phyloP scores from a whole-genome alignment of 148 eudicot genomes.

The Diospyros lotus region DNA sequence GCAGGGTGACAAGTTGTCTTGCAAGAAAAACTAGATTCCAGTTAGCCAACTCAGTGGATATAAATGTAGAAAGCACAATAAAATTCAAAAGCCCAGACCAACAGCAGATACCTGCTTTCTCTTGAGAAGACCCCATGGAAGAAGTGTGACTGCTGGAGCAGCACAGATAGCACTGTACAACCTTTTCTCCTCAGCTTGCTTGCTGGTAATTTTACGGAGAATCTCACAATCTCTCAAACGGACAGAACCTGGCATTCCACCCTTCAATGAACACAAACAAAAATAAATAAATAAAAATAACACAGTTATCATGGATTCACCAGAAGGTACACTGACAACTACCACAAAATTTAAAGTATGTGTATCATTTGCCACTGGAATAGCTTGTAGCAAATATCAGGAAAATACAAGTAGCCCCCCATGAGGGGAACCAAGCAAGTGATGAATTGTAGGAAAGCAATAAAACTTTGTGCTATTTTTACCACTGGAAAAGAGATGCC shows the following conservation, averaged over 20 bases:
- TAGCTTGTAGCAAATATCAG: background rate
- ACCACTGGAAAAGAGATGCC: background rate
- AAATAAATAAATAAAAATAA: background rate
- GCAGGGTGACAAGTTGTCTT: conserved; percentile 95
- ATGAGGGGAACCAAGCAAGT: background rate
- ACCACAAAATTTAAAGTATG: background rate
- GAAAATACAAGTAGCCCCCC: background rate
- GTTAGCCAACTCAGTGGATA: conserved; percentile 18
- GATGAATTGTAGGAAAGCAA: background rate
- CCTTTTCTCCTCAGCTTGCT: conserved; percentile 78
- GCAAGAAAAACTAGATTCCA: conserved; percentile 27
- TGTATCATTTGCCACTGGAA: background rate
- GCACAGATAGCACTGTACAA: conserved; percentile 88
- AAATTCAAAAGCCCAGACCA: conserved; percentile 10
- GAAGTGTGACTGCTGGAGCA: conserved; percentile 95
- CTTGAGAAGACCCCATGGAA: conserved; percentile 89
- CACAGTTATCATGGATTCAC: background rate
- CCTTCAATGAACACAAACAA: conserved; percentile 34
- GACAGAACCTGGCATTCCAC: conserved; percentile 98
- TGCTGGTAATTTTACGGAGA: conserved; percentile 64
- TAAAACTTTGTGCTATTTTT: background rate
- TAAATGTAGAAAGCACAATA: background rate
- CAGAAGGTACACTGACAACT: background rate
- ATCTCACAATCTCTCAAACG: conserved; percentile 77
- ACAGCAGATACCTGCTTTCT: conserved; percentile 51